Evolutionary conservation across 495 filamentous ascomycete species (phyloP), one percentile per base, ranked within the genome.

Genomic region (Mycothermus thermophilus): DNA sequence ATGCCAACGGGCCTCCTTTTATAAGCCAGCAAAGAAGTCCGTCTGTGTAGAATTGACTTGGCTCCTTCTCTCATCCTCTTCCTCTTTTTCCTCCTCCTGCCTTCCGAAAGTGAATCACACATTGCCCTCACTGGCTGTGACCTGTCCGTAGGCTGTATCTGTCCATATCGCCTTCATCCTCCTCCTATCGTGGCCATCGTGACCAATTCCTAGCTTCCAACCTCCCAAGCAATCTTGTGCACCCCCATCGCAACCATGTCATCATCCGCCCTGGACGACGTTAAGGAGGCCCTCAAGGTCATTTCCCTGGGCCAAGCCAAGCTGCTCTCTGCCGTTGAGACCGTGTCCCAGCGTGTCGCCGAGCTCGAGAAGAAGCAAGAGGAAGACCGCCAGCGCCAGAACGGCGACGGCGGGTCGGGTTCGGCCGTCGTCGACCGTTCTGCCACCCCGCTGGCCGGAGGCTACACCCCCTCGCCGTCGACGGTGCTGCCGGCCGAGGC

Each of bases 271-370:
- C 57, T 72, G 39, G 59, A 56, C n/a, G 64, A 71, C 42, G 63
- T 79, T 33, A 59, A 74, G 27, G 43, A 57, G 11, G 59, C 56
- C 16, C 42, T 80, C 30, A 66, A 61, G 40, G 51, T 52, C 17
- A 62, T 83, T 11, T 62, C 72, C 30, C 51, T 67, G 41, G 68
- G 66, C 42, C 75, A 82, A 44, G 47, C 55, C 19, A 63, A 69
- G 32, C 63, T 85, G 32, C 59, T 76, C 24, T 60, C 72, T 18
- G 66, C 66, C 17, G 64, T 86, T 32, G 74, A 82, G 48, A 62
- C 64, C 9, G 72, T 84, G 38, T 73, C 78, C 32, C 70, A 71
- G 22, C 74, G 77, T 33, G 46, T 57, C 20, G 33, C 30, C 20
- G 34, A 48, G 21, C 31, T 57, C 24, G 54, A 55, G 34, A 50